These are phyloP conservation scores for Apiosordaria backusii DNA, from an alignment of 495 filamentous ascomycete genomes.

Conservation along the genomic window DNA sequence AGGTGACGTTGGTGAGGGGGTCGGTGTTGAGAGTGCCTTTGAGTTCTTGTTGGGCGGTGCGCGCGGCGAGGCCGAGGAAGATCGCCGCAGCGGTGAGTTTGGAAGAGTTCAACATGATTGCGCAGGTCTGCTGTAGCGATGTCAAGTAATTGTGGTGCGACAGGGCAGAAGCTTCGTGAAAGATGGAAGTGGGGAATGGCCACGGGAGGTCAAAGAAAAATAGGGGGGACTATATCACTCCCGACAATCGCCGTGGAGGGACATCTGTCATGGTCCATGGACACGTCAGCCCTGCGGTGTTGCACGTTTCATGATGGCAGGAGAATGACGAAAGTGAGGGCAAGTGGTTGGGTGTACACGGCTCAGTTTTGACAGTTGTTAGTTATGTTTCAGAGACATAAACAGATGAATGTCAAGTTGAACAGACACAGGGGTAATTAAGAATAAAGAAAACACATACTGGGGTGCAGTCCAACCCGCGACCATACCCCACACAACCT, in stretches of 20 bases:
- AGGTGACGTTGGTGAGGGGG: neutral
- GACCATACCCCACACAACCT: no score
- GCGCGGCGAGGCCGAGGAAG: neutral
- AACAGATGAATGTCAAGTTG: no score
- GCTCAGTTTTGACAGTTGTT: neutral
- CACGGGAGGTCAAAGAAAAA: neutral
- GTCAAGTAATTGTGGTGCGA: neutral
- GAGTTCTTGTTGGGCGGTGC: neutral
- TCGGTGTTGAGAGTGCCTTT: neutral
- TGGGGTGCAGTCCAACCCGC: no score
- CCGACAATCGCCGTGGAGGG: neutral
- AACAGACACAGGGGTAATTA: no score
- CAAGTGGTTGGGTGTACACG: neutral
- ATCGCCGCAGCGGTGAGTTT: neutral
- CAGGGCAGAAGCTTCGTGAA: neutral
- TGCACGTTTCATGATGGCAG: neutral
- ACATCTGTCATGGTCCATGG: neutral
- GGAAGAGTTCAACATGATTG: neutral
- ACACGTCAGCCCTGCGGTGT: neutral
- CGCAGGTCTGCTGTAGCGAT: no score
- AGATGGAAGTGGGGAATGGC: neutral
- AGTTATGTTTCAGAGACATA: no score
- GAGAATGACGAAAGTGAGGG: neutral
- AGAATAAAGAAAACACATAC: no score
- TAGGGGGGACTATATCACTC: neutral